Evolutionary conservation across 306 rosid genomes (phyloP), one percentile per base, ranked within the genome.

Genomic region (Medicago truncatula): DNA sequence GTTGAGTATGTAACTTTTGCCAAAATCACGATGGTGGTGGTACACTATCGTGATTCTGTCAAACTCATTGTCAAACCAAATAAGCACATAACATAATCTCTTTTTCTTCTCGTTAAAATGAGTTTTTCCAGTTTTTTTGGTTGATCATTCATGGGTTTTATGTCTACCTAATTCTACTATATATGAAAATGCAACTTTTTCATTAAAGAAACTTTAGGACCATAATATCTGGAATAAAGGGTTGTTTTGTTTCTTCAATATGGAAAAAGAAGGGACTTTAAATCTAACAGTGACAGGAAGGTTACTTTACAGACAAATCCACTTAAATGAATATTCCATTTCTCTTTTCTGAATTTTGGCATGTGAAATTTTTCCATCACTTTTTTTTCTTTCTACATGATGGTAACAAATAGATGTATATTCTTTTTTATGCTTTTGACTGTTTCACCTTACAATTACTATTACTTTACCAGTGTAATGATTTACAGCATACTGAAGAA

Each of bases 191-290:
- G 63, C 16, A 18, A 72, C 62, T 31, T 76, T 80, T 67, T 36
- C 40, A 13, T 6, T 15, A 23, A 67, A 58, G 75, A 73, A 66
- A 38, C 63, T 67, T 68, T 69, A 31, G 54, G 76, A 50, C 65
- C 44, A 54, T 50, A 73, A 67, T 72, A 21, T 44, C 25, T 16
- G 74, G 66, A 72, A 73, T 74, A 72, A 71, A 66, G 40, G 38
- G 17, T 6, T 75, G 52, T 50, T 84, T 77, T 75, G 65, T 59
- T 84, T 77, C 53, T 80, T 61, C 56, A 52, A 43, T 38, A 8
- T 67, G 56, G 56, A 21, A 43, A 80, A 80, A 68, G 72, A 14
- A 58, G 31, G 61, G 70, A 71, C 28, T 73, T 71, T 9, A 46
- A 40, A 52, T 10, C 31, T 52, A 31, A 64, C 18, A 43, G 57